phyloP scores from a whole-genome alignment of 1,284 basidiomycete genomes.

The Tylopilus sp. region DNA sequence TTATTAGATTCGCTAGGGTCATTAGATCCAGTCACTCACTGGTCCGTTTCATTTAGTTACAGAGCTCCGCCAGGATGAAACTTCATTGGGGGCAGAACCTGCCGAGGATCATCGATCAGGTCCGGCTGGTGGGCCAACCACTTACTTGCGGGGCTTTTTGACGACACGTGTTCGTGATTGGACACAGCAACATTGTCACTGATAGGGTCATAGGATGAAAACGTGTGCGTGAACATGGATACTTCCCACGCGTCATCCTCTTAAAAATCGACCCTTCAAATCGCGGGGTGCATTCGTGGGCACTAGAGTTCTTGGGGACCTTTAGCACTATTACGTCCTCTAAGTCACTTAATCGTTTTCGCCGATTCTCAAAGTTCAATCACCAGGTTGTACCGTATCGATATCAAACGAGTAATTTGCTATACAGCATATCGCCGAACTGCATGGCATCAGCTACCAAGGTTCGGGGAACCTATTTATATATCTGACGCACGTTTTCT shows the following conservation, averaged over 20 bases:
- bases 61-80: conserved; percentile 47
- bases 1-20: conserved; percentile 41
- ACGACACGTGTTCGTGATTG: too few species aligned
- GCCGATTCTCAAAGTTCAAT: conserved; percentile 17
- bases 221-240: conserved; percentile 36
- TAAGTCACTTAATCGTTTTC: conserved; percentile 45
- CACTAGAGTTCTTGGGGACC: conserved; percentile 33
- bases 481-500: conserved; percentile 36
- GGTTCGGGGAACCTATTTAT: conserved; percentile 36
- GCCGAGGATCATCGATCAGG: conserved; percentile 51
- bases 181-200: too few species aligned
- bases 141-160: too few species aligned
- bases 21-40: too few species aligned
- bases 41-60: conserved; percentile 45
- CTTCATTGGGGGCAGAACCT: conserved; percentile 40
- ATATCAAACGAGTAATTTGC: conserved; percentile 30
- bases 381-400: too few species aligned
- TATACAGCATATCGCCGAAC: conserved; percentile 32
- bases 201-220: too few species aligned
- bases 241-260: conserved; percentile 10
- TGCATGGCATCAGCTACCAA: conserved; percentile 43
- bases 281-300: conserved; percentile 37
- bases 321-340: conserved; percentile 45
- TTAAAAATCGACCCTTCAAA: conserved; percentile 21
- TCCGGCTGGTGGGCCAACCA: conserved; percentile 34